A percentile compares a stretch with the other conserved stretches of the same genome.
phyloP scores from a whole-genome alignment of 2,329 filamentous ascomycete species.

The Pseudopyricularia cyperi region DNA sequence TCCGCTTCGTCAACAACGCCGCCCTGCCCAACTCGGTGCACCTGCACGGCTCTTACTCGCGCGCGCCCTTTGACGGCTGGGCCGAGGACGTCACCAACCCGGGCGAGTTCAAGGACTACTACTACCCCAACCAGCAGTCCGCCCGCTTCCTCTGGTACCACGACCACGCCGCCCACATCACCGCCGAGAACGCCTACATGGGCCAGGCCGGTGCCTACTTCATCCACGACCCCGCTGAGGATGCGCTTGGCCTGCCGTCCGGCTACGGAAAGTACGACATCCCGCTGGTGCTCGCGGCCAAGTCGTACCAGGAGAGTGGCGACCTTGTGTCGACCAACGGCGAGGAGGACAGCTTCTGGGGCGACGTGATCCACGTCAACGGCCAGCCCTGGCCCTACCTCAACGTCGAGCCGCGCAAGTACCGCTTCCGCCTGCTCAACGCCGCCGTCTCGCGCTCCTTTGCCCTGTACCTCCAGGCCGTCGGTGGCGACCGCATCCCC shows the following conservation, averaged over 20 bases:
- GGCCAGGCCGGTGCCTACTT: conserved; percentile 46
- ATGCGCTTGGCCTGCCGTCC: conserved; percentile 33
- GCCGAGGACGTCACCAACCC: conserved; percentile 31
- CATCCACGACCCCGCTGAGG: conserved; percentile 34
- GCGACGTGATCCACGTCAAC: conserved; percentile 46
- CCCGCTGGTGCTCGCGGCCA: conserved; percentile 33
- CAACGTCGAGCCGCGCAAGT: conserved; percentile 46
- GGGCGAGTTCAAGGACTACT: conserved; percentile 48
- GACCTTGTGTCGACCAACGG: conserved; percentile 30
- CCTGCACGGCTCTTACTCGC: conserved; percentile 40
- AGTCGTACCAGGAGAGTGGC: conserved; percentile 37
- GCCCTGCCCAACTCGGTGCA: conserved; percentile 32
- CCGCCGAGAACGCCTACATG: conserved; percentile 40
- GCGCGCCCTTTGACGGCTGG: conserved; percentile 35
- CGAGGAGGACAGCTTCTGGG: conserved; percentile 33
- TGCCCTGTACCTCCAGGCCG: conserved; percentile 29
- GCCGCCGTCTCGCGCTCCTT: conserved; percentile 33
- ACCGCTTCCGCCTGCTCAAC: conserved; percentile 42
- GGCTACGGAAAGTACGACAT: conserved; percentile 39
- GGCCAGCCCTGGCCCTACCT: conserved; percentile 46
- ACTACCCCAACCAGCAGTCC: conserved; percentile 43
- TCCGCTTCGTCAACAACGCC: conserved; percentile 39
- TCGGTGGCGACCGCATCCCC: conserved; percentile 19
- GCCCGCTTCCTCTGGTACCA: conserved; percentile 47
- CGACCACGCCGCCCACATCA: conserved; percentile 28